Evolutionary conservation across 306 rosid genomes (phyloP).

Genomic region (Cicer cuneatum): DNA sequence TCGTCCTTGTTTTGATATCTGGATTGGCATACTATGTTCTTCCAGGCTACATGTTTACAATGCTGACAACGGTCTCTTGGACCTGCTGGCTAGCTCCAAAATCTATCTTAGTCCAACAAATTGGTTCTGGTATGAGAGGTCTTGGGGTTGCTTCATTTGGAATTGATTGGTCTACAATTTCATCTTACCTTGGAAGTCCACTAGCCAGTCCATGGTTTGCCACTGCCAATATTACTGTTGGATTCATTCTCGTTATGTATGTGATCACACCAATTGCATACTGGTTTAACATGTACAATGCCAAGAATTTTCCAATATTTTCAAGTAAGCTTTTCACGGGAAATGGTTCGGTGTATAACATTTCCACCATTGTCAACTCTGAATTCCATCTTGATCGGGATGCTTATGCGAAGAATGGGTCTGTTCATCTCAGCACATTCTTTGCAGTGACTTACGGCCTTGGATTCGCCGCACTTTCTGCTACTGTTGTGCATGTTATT

Average conservation of each 20-base stretch:
- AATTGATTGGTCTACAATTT: slow-evolving; percentile 79
- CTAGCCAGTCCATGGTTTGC: slow-evolving; percentile 88
- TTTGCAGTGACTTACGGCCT: slow-evolving; percentile 80
- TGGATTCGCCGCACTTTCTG: slow-evolving; percentile 78
- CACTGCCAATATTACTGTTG: slow-evolving; percentile 66
- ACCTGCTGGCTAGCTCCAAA: slow-evolving; percentile 72
- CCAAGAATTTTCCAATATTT: slow-evolving; percentile 72
- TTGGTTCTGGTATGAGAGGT: slow-evolving; percentile 80
- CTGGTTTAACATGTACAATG: slow-evolving; percentile 55
- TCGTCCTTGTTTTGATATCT: slow-evolving; percentile 58
- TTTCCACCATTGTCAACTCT: slow-evolving; percentile 60
- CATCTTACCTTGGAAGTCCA: slow-evolving; percentile 77
- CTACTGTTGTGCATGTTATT: slow-evolving; percentile 76
- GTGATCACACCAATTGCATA: slow-evolving; percentile 75
- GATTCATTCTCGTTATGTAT: slow-evolving; percentile 66
- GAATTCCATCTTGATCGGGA: slow-evolving; percentile 70
- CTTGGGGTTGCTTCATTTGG: slow-evolving; percentile 79
- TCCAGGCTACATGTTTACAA: slow-evolving; percentile 65
- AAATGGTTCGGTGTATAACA: slow-evolving; percentile 61
- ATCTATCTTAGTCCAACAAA: slow-evolving; percentile 66
- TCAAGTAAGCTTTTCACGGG: slow-evolving; percentile 66
- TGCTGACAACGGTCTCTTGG: slow-evolving; percentile 76
- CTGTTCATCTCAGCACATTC: slow-evolving; percentile 75
- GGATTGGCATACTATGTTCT: slow-evolving; percentile 68
- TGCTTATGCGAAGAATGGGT: slow-evolving; percentile 56